Percentiles rank a stretch among this genome's conserved stretches.
These are phyloP conservation scores for Tetrapisispora nanseiensis DNA, from an alignment of 805 yeast genomes.

Conservation along the genomic window DNA sequence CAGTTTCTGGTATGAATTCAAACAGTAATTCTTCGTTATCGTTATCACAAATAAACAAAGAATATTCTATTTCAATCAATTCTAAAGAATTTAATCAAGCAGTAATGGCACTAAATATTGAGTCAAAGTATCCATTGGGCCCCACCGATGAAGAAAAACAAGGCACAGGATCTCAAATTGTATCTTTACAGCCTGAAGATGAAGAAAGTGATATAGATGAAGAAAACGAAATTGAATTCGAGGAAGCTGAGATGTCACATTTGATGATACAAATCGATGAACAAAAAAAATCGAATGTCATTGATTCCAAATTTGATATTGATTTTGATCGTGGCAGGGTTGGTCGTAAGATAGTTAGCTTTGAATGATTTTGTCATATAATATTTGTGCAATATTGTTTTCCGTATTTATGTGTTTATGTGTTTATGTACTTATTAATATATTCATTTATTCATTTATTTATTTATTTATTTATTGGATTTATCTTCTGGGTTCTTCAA, in stretches of 20 bases:
- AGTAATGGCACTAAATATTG: background rate
- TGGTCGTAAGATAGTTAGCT: conserved; percentile 30
- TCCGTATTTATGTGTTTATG: too few relatives aligned
- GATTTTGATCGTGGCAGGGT: conserved; percentile 33
- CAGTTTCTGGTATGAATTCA: conserved; percentile 12
- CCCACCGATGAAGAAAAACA: conserved; percentile 22
- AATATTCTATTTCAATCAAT: background rate
- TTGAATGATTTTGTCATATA: too few relatives aligned
- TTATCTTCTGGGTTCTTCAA: too few relatives aligned
- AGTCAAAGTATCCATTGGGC: conserved; percentile 1
- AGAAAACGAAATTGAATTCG: background rate
- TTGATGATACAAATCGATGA: conserved; percentile 8
- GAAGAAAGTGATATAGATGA: conserved; percentile 6
- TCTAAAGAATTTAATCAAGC: background rate
- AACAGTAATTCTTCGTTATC: conserved; percentile 5
- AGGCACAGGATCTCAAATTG: conserved; percentile 24
- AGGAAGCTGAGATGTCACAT: too few relatives aligned
- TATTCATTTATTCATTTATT: too few relatives aligned
- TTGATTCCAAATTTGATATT: conserved; percentile 28
- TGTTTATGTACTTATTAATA: too few relatives aligned
- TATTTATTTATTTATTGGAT: too few relatives aligned
- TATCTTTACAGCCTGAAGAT: conserved; percentile 12
- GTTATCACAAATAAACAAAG: background rate
- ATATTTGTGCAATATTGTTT: too few relatives aligned
- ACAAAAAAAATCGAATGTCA: conserved; percentile 17